Percentiles rank a stretch among this genome's conserved stretches.
Evolutionary conservation across 768 basidiomycete species (phyloP).

Genomic region (Collybiopsis luxurians): DNA sequence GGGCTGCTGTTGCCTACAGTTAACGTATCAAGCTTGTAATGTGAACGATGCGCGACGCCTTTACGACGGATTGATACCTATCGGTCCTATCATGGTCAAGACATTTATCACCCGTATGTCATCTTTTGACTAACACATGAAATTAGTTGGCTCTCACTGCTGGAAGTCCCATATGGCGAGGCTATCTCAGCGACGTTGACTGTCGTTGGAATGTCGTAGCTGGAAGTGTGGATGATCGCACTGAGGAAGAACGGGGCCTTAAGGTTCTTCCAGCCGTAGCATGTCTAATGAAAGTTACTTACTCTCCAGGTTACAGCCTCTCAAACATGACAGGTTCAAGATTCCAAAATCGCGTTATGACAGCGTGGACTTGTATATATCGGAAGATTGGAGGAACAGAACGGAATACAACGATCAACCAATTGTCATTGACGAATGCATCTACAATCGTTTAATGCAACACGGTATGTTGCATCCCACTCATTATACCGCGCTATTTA

Average conservation of each 20-base stretch:
- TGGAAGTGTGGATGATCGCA: conserved; percentile 97
- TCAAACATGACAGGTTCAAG: conserved; percentile 66
- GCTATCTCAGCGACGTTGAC: conserved; percentile 94
- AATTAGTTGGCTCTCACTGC: conserved; percentile 87
- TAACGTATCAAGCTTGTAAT: conserved; percentile 97
- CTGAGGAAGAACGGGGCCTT: conserved; percentile 88
- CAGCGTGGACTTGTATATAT: conserved; percentile 92
- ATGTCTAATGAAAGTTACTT: conserved; percentile 2
- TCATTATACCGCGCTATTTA: not conserved
- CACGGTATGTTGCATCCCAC: conserved; percentile 65
- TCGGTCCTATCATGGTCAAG: conserved; percentile 91
- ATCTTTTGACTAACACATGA: conserved; percentile 8
- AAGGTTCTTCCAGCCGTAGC: conserved; percentile 46
- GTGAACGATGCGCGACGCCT: conserved; percentile 87
- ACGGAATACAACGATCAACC: conserved; percentile 92
- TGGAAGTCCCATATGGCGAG: conserved; percentile 92
- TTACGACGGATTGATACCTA: conserved; percentile 94
- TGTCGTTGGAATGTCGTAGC: conserved; percentile 99
- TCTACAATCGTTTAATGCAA: conserved; percentile 68
- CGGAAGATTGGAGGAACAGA: conserved; percentile 80
- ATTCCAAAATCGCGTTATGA: conserved; percentile 99
- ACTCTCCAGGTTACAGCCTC: conserved; percentile 48
- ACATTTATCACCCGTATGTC: not conserved
- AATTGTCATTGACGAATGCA: conserved; percentile 72
- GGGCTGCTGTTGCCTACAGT: conserved; percentile 97